A percentile compares a stretch with the other conserved stretches of the same genome.
These are phyloP conservation scores for Neopestalotiopsis rosae DNA, from an alignment of 2,329 filamentous ascomycete genomes.

Conservation along the genomic window DNA sequence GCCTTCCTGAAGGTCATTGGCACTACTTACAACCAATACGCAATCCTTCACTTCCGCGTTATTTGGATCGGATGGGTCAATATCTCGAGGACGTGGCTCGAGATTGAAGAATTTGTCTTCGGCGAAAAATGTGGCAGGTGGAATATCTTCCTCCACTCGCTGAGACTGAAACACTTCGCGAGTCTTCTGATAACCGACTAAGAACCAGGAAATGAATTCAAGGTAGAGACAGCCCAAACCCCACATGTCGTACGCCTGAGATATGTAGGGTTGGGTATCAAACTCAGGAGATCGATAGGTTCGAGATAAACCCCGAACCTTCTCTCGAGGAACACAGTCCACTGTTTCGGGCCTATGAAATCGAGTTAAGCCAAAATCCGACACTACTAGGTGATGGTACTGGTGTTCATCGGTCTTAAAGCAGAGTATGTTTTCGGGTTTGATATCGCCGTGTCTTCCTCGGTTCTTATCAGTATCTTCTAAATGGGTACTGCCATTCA, in stretches of 20 bases:
- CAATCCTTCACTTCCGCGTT: too few species aligned
- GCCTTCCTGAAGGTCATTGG: too few species aligned
- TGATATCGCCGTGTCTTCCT: background rate
- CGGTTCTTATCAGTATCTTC: background rate
- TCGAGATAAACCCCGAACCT: background rate
- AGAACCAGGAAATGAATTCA: background rate
- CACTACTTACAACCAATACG: too few species aligned
- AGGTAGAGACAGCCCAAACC: conserved; percentile 1
- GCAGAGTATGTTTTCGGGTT: background rate
- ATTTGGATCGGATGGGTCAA: background rate
- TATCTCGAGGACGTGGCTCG: background rate
- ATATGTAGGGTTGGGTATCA: background rate
- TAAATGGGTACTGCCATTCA: background rate
- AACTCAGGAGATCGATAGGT: conserved; percentile 1
- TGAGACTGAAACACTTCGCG: background rate
- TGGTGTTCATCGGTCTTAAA: background rate
- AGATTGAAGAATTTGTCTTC: conserved; percentile 26
- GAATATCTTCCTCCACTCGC: conserved; percentile 14
- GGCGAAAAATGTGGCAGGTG: background rate
- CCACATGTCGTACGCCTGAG: background rate
- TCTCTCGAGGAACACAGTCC: background rate
- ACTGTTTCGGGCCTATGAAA: background rate
- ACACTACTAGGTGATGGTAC: background rate
- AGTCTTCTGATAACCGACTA: background rate
- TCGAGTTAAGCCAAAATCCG: background rate